phyloP scores from a whole-genome alignment of 139 green algal genomes.

The Limnomonas spitsbergensis region DNA sequence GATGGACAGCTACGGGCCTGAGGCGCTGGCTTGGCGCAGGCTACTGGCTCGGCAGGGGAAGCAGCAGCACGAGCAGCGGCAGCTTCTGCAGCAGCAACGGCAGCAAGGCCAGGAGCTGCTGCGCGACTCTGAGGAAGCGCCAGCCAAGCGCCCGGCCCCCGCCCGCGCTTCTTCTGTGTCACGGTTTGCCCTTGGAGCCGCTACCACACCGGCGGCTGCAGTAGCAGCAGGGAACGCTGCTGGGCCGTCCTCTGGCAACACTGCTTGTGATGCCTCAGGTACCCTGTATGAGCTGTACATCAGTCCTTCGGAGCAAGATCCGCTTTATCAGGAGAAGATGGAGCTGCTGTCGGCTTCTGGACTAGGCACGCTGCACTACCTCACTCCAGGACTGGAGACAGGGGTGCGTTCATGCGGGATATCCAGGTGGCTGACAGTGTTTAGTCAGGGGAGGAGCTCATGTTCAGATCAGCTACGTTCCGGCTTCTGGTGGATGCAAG shows the following conservation, averaged over 20 bases:
- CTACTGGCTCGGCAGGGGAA: slow-evolving; percentile 16
- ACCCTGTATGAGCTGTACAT: slow-evolving; percentile 27
- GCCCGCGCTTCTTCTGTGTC: not conserved
- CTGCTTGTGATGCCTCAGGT: not conserved
- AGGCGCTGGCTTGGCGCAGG: slow-evolving; percentile 21
- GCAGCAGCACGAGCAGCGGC: not conserved
- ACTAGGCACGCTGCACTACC: slow-evolving; percentile 24
- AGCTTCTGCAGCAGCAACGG: not conserved
- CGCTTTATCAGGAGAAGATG: slow-evolving; percentile 18
- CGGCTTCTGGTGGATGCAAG: no score
- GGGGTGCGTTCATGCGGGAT: slow-evolving; percentile 14
- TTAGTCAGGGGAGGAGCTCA: no score
- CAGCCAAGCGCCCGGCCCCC: not conserved
- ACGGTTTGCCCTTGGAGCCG: not conserved
- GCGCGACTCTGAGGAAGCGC: not conserved
- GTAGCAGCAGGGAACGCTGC: no score
- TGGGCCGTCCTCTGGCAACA: not conserved
- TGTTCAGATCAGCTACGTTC: no score
- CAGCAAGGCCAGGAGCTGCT: not conserved
- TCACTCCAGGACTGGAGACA: slow-evolving; percentile 15
- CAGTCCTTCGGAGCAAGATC: slow-evolving; percentile 15
- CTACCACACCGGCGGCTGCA: not conserved
- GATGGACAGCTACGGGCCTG: slow-evolving; percentile 16
- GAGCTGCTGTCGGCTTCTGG: slow-evolving; percentile 25
- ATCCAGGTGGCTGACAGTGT: no score